Evolutionary conservation across 345 rosid genomes (phyloP).

Genomic region (Gossypium herbaceum): DNA sequence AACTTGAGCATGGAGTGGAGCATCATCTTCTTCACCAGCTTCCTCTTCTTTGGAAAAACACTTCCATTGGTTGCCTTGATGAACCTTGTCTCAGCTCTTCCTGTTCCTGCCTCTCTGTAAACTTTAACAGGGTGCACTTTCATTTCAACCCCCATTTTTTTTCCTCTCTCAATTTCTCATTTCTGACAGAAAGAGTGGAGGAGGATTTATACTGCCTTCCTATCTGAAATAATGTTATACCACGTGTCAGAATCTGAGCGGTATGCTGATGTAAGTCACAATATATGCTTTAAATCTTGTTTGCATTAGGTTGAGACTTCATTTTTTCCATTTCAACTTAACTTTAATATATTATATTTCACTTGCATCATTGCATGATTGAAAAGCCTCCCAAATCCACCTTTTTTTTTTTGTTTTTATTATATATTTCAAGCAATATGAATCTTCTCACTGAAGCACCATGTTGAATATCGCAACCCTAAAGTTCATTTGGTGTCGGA

Average conservation of each 20-base stretch:
- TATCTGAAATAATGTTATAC: background rate
- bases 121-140: background rate
- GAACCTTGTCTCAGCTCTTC: conserved; percentile 25
- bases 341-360: too few species aligned
- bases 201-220: background rate
- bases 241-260: background rate
- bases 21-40: conserved; percentile 41
- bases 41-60: conserved; percentile 34
- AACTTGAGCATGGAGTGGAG: conserved; percentile 14
- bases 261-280: background rate
- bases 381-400: too few species aligned
- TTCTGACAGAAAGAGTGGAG: background rate
- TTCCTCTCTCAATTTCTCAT: background rate
- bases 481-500: background rate
- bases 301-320: too few species aligned
- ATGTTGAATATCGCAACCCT: background rate
- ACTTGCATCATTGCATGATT: too few species aligned
- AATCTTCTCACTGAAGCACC: too few species aligned
- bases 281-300: too few species aligned
- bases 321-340: too few species aligned
- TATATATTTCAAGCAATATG: background rate
- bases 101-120: background rate
- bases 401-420: too few species aligned
- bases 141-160: background rate
- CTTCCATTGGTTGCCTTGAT: conserved; percentile 36